Percentiles rank a stretch among this genome's conserved stretches.
These are phyloP conservation scores for Aspergillus luchuensis DNA, from an alignment of 2,329 filamentous ascomycete genomes.

Conservation along the genomic window DNA sequence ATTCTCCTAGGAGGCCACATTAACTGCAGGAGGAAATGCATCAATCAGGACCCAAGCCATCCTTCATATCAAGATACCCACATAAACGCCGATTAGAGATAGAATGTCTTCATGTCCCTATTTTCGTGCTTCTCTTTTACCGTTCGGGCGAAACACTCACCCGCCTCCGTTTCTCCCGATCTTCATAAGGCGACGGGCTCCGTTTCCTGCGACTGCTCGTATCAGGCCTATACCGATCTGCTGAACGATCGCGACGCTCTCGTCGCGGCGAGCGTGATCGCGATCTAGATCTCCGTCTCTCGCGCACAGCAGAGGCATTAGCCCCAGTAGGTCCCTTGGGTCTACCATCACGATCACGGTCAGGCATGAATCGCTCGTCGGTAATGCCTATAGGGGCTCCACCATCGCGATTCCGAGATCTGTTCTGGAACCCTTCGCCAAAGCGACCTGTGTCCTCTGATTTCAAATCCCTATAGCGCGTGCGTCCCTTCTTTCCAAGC, in stretches of 20 bases:
- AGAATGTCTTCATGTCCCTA: constrained; percentile 6
- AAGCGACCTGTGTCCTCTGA: constrained; percentile 89
- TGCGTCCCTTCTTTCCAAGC: constrained; percentile 86
- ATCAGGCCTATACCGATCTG: constrained; percentile 52
- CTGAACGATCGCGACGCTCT: constrained; percentile 44
- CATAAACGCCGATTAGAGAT: constrained; percentile 23
- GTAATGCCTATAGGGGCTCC: constrained; percentile 39
- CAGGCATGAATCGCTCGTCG: constrained; percentile 52
- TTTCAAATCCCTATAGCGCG: constrained; percentile 85
- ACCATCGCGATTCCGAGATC: constrained; percentile 32
- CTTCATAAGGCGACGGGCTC: constrained; percentile 46
- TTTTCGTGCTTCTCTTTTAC: constrained; percentile 7
- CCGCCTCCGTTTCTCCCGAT: constrained; percentile 46
- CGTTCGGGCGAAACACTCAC: constrained; percentile 32
- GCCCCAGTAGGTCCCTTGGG: constrained; percentile 46
- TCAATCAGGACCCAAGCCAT: constrained; percentile 20
- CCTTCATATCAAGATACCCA: constrained; percentile 20
- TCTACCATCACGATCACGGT: constrained; percentile 38
- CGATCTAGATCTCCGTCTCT: constrained; percentile 39
- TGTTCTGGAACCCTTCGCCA: constrained; percentile 51
- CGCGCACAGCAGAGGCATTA: constrained; percentile 47
- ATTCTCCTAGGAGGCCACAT: background rate
- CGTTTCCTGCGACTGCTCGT: constrained; percentile 40
- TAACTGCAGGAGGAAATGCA: constrained; percentile 10
- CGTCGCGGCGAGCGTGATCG: constrained; percentile 56